phyloP scores from a whole-genome alignment of 805 yeast species.

The Hanseniaspora singularis region DNA sequence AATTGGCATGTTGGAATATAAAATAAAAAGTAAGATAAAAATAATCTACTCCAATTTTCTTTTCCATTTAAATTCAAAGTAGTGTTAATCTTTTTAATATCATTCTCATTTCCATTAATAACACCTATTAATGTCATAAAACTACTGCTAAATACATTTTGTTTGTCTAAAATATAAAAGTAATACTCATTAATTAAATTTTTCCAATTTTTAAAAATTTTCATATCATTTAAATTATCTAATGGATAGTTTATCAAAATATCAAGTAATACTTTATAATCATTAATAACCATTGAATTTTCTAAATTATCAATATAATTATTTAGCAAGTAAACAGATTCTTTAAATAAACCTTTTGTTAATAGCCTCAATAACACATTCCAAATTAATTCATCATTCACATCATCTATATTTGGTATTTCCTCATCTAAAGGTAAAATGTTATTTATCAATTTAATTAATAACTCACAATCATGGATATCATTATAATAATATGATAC shows the following conservation, averaged over 20 bases:
- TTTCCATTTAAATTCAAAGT: not conserved
- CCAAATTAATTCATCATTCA: constrained; percentile 2
- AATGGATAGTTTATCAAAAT: constrained; percentile 6
- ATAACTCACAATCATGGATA: not conserved
- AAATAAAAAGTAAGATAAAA: constrained; percentile 35
- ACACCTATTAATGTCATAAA: not conserved
- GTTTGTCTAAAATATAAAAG: not conserved
- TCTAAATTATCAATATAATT: not conserved
- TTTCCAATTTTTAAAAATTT: constrained; percentile 6
- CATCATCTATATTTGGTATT: not conserved
- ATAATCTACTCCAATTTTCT: constrained; percentile 4
- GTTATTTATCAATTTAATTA: constrained; percentile 1
- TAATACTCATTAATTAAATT: not conserved
- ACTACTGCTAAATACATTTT: not conserved
- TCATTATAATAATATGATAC: constrained; percentile 8
- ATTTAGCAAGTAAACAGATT: not conserved
- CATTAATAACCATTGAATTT: not conserved
- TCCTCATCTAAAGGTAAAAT: not conserved
- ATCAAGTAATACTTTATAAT: constrained; percentile 3
- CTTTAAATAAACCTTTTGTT: not conserved
- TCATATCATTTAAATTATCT: not conserved
- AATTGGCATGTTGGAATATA: constrained; percentile 44
- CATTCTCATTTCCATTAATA: constrained; percentile 9
- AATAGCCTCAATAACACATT: not conserved
- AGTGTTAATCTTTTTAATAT: not conserved